phyloP scores from a whole-genome alignment of 2,329 filamentous ascomycete species.

The Keithomyces neogunnii region DNA sequence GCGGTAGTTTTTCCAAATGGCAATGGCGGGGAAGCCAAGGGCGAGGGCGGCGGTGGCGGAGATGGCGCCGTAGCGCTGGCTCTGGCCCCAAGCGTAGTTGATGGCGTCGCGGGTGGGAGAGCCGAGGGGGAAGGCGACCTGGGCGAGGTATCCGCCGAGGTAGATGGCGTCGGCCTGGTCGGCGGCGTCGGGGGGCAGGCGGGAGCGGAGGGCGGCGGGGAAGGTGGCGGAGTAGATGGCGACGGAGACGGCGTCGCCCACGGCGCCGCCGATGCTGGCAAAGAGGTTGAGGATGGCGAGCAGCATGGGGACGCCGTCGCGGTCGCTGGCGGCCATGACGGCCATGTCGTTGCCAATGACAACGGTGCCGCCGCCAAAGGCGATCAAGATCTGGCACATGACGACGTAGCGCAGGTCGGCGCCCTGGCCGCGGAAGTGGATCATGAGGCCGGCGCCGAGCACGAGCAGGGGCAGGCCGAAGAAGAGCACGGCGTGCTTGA shows the following conservation, averaged over 20 bases:
- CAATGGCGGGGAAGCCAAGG: conserved; percentile 6
- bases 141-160: conserved; percentile 4
- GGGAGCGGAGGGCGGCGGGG: conserved; percentile 6
- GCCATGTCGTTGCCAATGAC: conserved; percentile 51
- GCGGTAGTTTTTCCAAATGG: conserved; percentile 8
- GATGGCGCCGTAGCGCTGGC: conserved; percentile 7
- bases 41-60: conserved; percentile 6
- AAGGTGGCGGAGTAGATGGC: conserved; percentile 36
- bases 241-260: conserved; percentile 48
- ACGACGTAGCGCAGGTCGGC: conserved; percentile 44
- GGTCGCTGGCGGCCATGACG: conserved; percentile 46
- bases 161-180: conserved; percentile 4
- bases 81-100: conserved; percentile 9
- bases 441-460: conserved; percentile 47
- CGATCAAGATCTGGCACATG: conserved; percentile 52
- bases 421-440: conserved; percentile 45
- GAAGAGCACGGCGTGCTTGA: conserved; percentile 43
- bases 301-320: conserved; percentile 47
- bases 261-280: conserved; percentile 47
- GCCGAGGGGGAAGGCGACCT: conserved; percentile 5
- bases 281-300: conserved; percentile 51
- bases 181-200: conserved; percentile 1
- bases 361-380: conserved; percentile 47
- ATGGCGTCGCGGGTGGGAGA: conserved; percentile 6
- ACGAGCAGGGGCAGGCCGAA: conserved; percentile 47